Evolutionary conservation across 306 rosid species (phyloP).

Genomic region (Phaseolus lunatus): DNA sequence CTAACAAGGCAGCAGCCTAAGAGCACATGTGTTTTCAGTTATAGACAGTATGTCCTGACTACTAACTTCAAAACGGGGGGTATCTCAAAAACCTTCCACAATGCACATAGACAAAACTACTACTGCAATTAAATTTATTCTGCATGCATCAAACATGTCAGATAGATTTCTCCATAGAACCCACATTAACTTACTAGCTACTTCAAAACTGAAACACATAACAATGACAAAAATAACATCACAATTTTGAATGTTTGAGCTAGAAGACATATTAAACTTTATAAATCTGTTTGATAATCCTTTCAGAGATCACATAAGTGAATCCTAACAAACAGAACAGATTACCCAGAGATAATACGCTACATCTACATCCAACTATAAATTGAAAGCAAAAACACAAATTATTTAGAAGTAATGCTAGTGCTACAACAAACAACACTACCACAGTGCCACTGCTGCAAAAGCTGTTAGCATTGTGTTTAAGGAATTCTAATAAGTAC

Average conservation of each 20-base stretch:
- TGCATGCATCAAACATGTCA: neutral
- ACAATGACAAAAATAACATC: neutral
- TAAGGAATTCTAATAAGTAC: neutral
- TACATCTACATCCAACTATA: neutral
- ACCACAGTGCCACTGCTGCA: neutral
- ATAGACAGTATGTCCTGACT: neutral
- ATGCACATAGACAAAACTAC: neutral
- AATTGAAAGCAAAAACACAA: conserved; percentile 18
- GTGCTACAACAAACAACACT: conserved; percentile 20
- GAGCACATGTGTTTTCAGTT: conserved; percentile 31
- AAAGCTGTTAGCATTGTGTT: conserved; percentile 24
- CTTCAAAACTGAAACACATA: neutral
- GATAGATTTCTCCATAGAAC: neutral
- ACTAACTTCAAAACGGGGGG: neutral
- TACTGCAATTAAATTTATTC: neutral
- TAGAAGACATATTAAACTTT: neutral
- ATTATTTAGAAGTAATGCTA: neutral
- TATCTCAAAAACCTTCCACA: neutral
- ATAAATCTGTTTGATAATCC: conserved; percentile 15
- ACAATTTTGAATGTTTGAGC: neutral
- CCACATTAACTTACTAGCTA: conserved; percentile 3
- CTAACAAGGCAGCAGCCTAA: neutral
- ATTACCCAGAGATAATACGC: neutral
- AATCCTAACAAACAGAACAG: neutral
- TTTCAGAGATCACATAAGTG: neutral